Conservation (phyloP, 1,284 basidiomycete genomes). For the Fistulinella cinereoalba region DNA sequence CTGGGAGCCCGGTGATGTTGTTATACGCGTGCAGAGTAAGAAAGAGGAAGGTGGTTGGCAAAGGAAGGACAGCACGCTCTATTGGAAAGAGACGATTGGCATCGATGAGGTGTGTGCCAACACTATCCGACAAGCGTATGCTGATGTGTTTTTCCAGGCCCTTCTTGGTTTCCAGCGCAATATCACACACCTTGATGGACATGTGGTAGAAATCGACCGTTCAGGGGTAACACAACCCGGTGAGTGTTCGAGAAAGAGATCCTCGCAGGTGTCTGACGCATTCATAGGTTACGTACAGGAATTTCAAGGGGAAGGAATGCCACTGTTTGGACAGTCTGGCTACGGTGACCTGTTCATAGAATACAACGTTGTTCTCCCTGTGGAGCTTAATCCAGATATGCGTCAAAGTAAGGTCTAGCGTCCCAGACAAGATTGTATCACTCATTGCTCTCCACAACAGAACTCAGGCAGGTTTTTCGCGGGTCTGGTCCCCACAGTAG, state of each 20-base stretch:
- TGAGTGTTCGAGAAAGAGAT: slow-evolving; percentile 26
- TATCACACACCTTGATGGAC: slow-evolving; percentile 87
- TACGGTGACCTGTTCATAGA: slow-evolving; percentile 88
- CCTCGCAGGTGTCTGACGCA: slow-evolving; percentile 1
- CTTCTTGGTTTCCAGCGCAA: slow-evolving; percentile 81
- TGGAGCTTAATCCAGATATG: slow-evolving; percentile 60
- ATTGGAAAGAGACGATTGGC: slow-evolving; percentile 87
- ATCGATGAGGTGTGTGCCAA: slow-evolving; percentile 76
- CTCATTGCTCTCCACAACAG: slow-evolving; percentile 17
- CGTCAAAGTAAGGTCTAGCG: slow-evolving; percentile 58
- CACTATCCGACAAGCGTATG: background rate
- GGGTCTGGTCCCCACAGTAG: slow-evolving; percentile 15
- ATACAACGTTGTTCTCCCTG: slow-evolving; percentile 86
- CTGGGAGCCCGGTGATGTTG: slow-evolving; percentile 88
- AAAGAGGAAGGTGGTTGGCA: slow-evolving; percentile 77
- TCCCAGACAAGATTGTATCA: background rate
- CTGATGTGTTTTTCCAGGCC: slow-evolving; percentile 48
- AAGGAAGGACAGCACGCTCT: slow-evolving; percentile 83
- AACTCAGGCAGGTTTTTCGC: slow-evolving; percentile 28
- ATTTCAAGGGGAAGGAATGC: slow-evolving; percentile 88
- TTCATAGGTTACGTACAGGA: slow-evolving; percentile 72
- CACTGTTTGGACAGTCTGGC: slow-evolving; percentile 57
- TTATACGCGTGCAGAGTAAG: slow-evolving; percentile 77
- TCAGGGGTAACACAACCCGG: slow-evolving; percentile 88
- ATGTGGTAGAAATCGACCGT: slow-evolving; percentile 68